Evolutionary conservation across 345 rosid genomes (phyloP).

Genomic region (Eucalyptus pauciflora): DNA sequence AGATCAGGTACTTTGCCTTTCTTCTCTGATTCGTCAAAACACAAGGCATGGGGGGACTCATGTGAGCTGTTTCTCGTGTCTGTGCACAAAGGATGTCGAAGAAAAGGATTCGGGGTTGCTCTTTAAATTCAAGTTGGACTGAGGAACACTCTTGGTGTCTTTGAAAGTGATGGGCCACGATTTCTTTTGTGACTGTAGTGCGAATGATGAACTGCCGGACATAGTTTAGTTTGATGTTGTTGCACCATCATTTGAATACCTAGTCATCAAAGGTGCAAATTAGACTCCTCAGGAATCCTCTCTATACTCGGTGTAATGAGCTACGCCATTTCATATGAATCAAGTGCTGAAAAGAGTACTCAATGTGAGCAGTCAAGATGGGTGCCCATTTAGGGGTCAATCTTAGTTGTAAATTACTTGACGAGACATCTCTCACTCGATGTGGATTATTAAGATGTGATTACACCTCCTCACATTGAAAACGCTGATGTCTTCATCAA

Average conservation of each 20-base stretch:
- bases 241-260: neutral
- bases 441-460: neutral
- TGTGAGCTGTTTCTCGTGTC: neutral
- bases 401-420: neutral
- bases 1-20: neutral
- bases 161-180: neutral
- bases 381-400: neutral
- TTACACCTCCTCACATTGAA: neutral
- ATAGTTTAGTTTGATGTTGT: neutral
- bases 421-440: neutral
- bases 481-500: neutral
- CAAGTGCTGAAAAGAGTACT: neutral
- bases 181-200: neutral
- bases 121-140: neutral
- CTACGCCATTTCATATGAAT: neutral
- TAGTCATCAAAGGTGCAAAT: neutral
- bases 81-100: neutral
- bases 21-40: neutral
- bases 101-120: neutral
- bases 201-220: neutral
- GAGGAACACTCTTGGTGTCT: neutral
- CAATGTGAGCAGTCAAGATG: neutral
- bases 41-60: neutral
- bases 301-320: neutral
- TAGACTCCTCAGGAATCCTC: neutral